A percentile compares a stretch with the other conserved stretches of the same genome.
Evolutionary conservation across 1,139 yeast genomes (phyloP).

Genomic region (Yamadazyma taylorii): DNA sequence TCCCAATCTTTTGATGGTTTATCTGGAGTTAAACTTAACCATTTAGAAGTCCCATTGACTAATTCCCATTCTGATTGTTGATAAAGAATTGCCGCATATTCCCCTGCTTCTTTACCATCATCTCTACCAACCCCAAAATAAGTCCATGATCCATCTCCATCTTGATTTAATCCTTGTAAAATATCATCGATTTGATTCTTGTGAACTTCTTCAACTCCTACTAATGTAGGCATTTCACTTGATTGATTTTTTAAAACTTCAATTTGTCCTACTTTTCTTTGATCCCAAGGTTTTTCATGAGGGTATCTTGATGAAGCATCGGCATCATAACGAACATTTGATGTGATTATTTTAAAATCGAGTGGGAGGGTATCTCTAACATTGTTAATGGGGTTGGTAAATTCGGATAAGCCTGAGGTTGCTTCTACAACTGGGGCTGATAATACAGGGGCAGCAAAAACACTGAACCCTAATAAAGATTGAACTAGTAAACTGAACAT

Average conservation of each 20-base stretch:
- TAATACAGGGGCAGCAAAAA: too few relatives aligned
- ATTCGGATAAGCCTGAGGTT: too few relatives aligned
- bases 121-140: conserved; percentile 50
- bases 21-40: conserved; percentile 47
- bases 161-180: conserved; percentile 20
- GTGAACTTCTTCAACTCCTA: conserved; percentile 33
- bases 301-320: conserved; percentile 17
- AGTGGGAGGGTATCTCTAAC: conserved; percentile 5
- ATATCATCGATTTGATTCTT: conserved; percentile 29
- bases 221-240: conserved; percentile 22
- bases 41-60: conserved; percentile 36
- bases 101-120: conserved; percentile 45
- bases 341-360: conserved; percentile 19
- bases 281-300: conserved; percentile 26
- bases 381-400: too few relatives aligned
- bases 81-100: conserved; percentile 47
- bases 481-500: too few relatives aligned
- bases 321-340: conserved; percentile 26
- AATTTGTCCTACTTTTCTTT: conserved; percentile 22
- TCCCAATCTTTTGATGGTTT: conserved; percentile 43
- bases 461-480: too few relatives aligned
- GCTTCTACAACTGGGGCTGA: too few relatives aligned
- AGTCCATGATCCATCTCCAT: conserved; percentile 25
- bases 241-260: conserved; percentile 12
- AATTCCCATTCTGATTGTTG: conserved; percentile 30